Conservation (phyloP, 179 eudicot genomes). For the Drosera spatulata region DNA sequence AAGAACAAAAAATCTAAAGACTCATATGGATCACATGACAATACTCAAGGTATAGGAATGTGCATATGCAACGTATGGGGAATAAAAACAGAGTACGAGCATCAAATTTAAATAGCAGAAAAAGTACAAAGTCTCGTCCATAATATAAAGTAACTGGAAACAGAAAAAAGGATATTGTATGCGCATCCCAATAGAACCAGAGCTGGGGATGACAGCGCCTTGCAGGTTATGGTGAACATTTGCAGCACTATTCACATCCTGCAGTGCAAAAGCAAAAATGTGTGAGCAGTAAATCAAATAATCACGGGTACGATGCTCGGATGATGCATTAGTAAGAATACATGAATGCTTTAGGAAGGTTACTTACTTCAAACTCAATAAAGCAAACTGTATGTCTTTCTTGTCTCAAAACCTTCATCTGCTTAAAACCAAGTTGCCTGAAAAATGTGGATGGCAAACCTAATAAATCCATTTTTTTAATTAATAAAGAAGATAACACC, state of each 20-base stretch:
- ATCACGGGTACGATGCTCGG: no score
- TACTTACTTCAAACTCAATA: constrained; percentile 88
- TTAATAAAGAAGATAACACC: no score
- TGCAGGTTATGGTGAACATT: constrained; percentile 83
- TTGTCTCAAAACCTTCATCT: constrained; percentile 92
- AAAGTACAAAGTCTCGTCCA: background rate
- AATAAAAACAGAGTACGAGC: no score
- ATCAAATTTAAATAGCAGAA: no score
- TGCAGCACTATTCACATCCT: constrained; percentile 86
- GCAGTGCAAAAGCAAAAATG: constrained; percentile 12
- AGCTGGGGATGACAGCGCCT: constrained; percentile 95
- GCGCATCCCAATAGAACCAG: constrained; percentile 96
- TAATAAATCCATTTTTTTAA: no score
- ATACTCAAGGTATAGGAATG: no score
- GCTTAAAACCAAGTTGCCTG: constrained; percentile 95
- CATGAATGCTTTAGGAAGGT: background rate
- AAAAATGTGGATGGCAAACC: constrained; percentile 2
- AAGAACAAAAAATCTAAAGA: no score
- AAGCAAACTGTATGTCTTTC: constrained; percentile 99
- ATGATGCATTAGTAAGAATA: background rate
- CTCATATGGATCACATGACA: no score
- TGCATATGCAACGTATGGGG: no score
- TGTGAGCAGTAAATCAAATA: background rate
- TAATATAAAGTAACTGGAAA: background rate
- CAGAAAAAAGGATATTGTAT: constrained; percentile 83